Base-by-base conservation (phyloP, 129 eudicot genomes). In the Flaveria robusta region DNA sequence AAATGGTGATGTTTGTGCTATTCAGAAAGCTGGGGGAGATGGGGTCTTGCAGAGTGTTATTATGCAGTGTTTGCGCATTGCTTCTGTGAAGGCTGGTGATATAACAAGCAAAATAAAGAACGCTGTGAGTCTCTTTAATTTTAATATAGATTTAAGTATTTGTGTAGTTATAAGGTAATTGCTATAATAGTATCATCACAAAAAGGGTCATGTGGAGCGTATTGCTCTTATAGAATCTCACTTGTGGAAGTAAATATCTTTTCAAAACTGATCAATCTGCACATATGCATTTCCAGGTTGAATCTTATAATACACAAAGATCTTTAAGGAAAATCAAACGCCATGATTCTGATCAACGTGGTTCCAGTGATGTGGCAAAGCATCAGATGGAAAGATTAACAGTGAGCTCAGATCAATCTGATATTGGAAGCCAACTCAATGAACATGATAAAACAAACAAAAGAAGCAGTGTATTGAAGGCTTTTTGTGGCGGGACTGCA, bases 1-100 rank as follows among this genome's bases (percentile, higher is more conserved):
- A 66, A 94, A 87, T 80, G 97, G 97, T 60, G 99, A 94, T 64
- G 81, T 94, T 68, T 94, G 99, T 87, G 96, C 99, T 74, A 87
- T 94, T 80, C 99, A 94, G 65, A 94, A 94, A 82, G 92, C 93
- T 54, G 99, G 99, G 45, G 99, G 97, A 72, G 96, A 78, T 4
- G 99, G 92, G 59, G 88, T 94, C 66, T 68, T 83, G 82, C 96
- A 86, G 64, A 91, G 89, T 80, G 92, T 86, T 47, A 82, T 94
- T 56, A 89, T 94, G 97, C 96, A 91, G 82, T 94, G 99, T 84
- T 81, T 94, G 78, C 91, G 97, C 47, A 78, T 89, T 74, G 99
- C 99, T 70, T 83, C 93, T 41, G 89, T 87, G 26, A 94, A 94
- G 84, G 99, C 96, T 18, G 86, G 83, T 14, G 99, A 94, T 80